Conservation (phyloP, 1,284 basidiomycete species). For the Rhodotorula glutinis region DNA sequence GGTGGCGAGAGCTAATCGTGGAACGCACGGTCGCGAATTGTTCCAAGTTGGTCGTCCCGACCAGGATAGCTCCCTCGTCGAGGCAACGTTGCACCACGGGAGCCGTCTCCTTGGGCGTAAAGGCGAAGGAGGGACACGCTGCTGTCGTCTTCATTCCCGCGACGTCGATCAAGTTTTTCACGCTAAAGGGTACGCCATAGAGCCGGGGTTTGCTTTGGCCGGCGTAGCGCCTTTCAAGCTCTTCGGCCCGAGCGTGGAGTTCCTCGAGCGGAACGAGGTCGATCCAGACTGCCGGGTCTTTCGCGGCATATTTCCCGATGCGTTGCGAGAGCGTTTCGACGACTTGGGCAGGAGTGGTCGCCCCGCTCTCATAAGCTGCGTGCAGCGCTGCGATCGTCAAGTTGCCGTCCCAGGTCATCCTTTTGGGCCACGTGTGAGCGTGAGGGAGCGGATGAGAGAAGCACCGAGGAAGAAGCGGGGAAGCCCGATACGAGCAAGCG, state of each 20-base stretch:
- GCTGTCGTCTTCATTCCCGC: slow-evolving; percentile 8
- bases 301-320: background rate
- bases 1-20: too few species aligned
- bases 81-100: slow-evolving; percentile 6
- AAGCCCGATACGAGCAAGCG: too few species aligned
- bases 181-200: slow-evolving; percentile 17
- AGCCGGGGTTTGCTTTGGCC: slow-evolving; percentile 7
- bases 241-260: background rate
- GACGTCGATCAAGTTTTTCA: slow-evolving; percentile 20
- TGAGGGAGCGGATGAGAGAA: background rate
- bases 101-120: slow-evolving; percentile 5
- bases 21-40: slow-evolving; percentile 14
- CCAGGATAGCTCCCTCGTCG: slow-evolving; percentile 9
- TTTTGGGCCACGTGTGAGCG: too few species aligned
- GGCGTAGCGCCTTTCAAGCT: background rate
- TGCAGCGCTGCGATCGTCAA: background rate
- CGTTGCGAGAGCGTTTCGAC: background rate
- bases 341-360: background rate
- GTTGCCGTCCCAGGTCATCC: background rate
- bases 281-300: slow-evolving; percentile 17
- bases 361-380: background rate
- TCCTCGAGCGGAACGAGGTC: slow-evolving; percentile 1
- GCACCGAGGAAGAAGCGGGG: background rate
- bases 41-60: slow-evolving; percentile 26
- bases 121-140: slow-evolving; percentile 9